Base-by-base conservation (phyloP, 1,139 yeast species). In the Candida sp. region DNA sequence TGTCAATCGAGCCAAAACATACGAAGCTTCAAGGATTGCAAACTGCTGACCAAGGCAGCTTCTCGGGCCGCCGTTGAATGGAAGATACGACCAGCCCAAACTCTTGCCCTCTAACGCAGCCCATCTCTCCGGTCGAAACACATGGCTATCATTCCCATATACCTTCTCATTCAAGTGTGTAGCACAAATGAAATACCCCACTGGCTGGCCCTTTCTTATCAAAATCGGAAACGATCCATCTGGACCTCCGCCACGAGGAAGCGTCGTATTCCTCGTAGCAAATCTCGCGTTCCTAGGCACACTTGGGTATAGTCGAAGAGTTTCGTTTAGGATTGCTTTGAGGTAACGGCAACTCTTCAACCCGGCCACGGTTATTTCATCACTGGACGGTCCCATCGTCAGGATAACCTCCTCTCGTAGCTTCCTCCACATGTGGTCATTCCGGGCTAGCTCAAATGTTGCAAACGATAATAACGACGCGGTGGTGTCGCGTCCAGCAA, bases 211-310 rank as follows among this genome's bases (percentile, higher is more conserved):
- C 70, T 77, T 77, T 39, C 67, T 63, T 25, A 80, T 65, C 49
- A 77, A 72, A 3, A 80, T 51, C 1, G 85, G 85, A 9, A 66
- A 54, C 25, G 58, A 49, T 22, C 73, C 79, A 52, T 77, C 73
- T 1, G 65, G 60, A 2, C 86, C 86, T 17, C 85, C 86, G 26
- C 86, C 86, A 40, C 66, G 68, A 9, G 86, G 86, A 39, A 82
- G 65, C 5, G 78, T 71, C 2, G 84, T 80, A 56, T 75, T 70
- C 48, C 61, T 69, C 6, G 67, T 64, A 17, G 85, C 79, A 27
- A 63, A 61, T 46, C 86, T 69, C 54, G 70, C 64, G 59, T 81
- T 81, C 55, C 67, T 62, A 3, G 85, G 81, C 4, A 82, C 85
- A 5, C 79, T 70, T 3, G 86, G 86, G 56, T 79, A 78, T 58